Evolutionary conservation across 2,329 filamentous ascomycete species (phyloP), one percentile per base, ranked within the genome.

Genomic region (Hymenoscyphus occultus): DNA sequence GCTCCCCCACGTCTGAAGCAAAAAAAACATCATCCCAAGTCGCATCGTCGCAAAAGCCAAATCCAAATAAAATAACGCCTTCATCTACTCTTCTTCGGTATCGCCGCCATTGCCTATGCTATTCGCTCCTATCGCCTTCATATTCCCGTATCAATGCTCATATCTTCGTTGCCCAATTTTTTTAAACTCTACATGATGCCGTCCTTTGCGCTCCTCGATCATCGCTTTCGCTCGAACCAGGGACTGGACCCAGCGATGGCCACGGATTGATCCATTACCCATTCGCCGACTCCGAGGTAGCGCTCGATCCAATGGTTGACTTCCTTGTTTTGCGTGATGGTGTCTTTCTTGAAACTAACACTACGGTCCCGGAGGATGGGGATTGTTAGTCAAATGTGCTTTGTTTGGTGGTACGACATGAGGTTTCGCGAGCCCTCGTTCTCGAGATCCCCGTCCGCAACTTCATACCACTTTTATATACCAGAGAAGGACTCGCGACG

Each of bases 231-330:
- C 81, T 97, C 93, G 77, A 99, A 99, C 80, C 88, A 99, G 66
- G 89, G 86, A 76, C 91, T 96, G 59, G 90, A 89, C 54, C 92
- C 90, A 76, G 97, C 91, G 64, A 98, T 86, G 51, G 93, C 93
- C 39, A 98, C 92, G 39, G 93, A 96, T 81, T 96, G 91, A 78
- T 99, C 95, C 93, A 99, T 96, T 70, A 97, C 91, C 87, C 93
- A 97, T 82, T 99, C 95, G 73, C 95, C 95, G 19, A 97, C 89
- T 68, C 92, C 92, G 56, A 98, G 87, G 78, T 98, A 98, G 77
- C 90, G 94, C 75, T 94, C 90, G 71, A 98, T 87, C 93, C 93
- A 98, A 75, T 88, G 89, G 77, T 90, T 89, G 71, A 95, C 79
- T 68, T 93, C 90, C 77, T 92, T 91, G 78, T 88, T 94, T 65